Base-by-base conservation (phyloP, 768 basidiomycete species). In the Lactifluus subvellereus region DNA sequence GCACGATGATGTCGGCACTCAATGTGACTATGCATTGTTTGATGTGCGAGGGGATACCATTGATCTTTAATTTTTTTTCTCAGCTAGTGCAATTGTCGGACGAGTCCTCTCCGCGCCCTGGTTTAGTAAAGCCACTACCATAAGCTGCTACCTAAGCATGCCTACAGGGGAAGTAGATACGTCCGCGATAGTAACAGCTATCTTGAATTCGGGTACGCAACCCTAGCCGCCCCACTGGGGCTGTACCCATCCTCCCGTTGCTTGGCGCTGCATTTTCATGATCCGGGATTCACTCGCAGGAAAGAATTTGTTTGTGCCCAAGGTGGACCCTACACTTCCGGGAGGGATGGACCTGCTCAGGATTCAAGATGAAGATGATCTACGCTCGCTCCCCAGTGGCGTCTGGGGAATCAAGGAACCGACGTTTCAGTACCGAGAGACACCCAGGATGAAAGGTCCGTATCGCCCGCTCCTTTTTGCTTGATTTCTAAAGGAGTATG, bases 91-190 rank as follows among this genome's bases (percentile, higher is more conserved):
- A 35, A 79, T 89, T 56, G 72, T 78, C 6, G 70, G 72, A 13
- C 77, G 76, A 61, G 75, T 91, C 33, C 67, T 85, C 20, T 70
- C 79, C 0, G 72, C 84, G 18, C 76, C 85, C 2, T 76, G 77
- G 9, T 87, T 90, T 68, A 72, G 77, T 40, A 69, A 69, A 43
- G 79, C 78, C 55, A 78, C 72, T 55, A 76, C 77, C 5, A 71
- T 91, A 35, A 85, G 88, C 75, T 92, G 90, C 72, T 92, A 87
- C 71, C 77, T 92, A 47, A 91, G 84, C 73, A 91, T 92, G 90
- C 87, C 88, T 11, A 71, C 79, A 2, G 87, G 80, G 4, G 90
- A 92, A 68, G 77, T 85, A 30, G 79, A 86, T 68, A 91, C 90
- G 0, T 69, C 77, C 4, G 69, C 70, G 0, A 66, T 91, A 40